Base-by-base conservation (phyloP, 768 basidiomycete species). In the Suillus discolor region DNA sequence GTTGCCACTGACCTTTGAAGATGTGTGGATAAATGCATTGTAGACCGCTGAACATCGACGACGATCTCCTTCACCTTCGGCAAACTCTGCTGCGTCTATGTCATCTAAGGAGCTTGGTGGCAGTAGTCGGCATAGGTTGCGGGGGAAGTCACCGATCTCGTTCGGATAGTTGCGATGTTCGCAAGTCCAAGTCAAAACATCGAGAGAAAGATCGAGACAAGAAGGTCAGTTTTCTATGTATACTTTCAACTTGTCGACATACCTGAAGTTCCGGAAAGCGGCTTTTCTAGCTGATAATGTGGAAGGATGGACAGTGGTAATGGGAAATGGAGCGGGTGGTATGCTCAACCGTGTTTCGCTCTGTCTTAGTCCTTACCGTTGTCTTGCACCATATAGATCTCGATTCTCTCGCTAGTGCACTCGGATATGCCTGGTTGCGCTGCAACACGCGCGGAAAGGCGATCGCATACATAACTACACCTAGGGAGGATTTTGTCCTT, bases 281-380 rank as follows among this genome's bases (percentile, higher is more conserved):
- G 78, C 73, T 34, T 97, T 92, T 71, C 76, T 96, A 25, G 73
- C 71, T 20, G 90, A 89, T 59, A 81, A 82, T 47, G 84, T 80
- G 0, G 69, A 74, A 7, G 85, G 87, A 57, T 99, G 96, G 96
- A 90, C 87, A 0, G 82, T 97, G 8, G 91, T 89, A 0, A 93
- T 96, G 89, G 96, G 97, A 0, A 99, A 99, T 75, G 97, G 99
- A 78, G 94, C 97, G 16, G 96, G 96, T 72, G 97, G 97, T 96
- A 74, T 18, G 64, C 47, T 62, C 23, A 55, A 31, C 47, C 61
- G 28, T 23, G 51, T 62, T 25, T 42, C 18, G n/a, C 41, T n/a
- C 38, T 31, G 57, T 63, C 55, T 31, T 18, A 62, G 23, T 62
- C 34, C 60, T 28, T 25, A 9, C 34, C 38, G 15, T 23, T 25